Base-by-base conservation (phyloP, 164 flowering plant species). In the Stephania japonica region DNA sequence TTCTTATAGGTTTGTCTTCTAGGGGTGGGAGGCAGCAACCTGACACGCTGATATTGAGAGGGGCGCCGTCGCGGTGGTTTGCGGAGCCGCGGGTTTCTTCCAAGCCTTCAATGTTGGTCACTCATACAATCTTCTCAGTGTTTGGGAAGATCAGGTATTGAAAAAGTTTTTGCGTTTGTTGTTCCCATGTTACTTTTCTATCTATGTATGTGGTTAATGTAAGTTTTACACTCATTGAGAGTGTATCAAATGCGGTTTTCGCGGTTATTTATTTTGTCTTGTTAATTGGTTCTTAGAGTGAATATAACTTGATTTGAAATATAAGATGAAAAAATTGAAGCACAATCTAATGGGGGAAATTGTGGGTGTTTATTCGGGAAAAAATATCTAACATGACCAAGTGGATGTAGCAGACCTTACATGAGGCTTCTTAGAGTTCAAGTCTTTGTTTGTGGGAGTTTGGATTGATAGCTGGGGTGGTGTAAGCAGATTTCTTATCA, bases 81-180 rank as follows among this genome's bases (percentile, higher is more conserved):
- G 97, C 96, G 0, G 98, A 94, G 84, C 89, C 97, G 0, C 81
- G 94, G 42, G 99, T 94, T 44, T 92, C 98, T 0, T 91, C 97
- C 1, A 92, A 92, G 84, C 97, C 97, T 70, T 94, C 99, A 13
- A 85, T 89, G 93, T 80, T 94, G 66, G 99, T 92, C 70, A 90
- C 96, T 13, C 99, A 94, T 76, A 90, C 97, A 8, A 91, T 92
- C 65, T 89, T 94, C 73, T 91, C 97, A 0, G 81, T 85, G 25
- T 82, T 94, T 78, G 97, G 99, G 64, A 87, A 83, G 70, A 94
- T 94, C 83, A 91, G 92, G 99, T 91, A 49, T 26, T 64, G 38
- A 59, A 67, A 50, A 75, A 9, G 18, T 67, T 63, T 18, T 38
- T 42, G 14, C 68, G 50, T 6, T 14, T n/a, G 19, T 50, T 75